phyloP scores from a whole-genome alignment of 257 asterid species.

The Przewalskia tangutica region DNA sequence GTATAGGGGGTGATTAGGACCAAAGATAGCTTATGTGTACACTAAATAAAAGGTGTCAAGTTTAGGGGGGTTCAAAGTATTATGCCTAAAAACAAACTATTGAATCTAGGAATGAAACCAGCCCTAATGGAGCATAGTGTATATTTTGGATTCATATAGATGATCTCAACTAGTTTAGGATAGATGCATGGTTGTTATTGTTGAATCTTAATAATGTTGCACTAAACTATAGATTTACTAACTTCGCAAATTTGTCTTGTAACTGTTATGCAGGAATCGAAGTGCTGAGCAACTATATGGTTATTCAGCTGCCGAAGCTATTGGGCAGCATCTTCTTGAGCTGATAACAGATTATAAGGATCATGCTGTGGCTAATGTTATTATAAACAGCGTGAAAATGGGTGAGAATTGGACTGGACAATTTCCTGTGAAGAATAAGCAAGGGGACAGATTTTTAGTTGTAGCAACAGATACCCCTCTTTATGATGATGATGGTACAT shows the following conservation, averaged over 20 bases:
- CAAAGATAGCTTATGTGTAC: neutral
- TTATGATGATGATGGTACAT: constrained; percentile 62
- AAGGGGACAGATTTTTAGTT: constrained; percentile 45
- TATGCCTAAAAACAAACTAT: neutral
- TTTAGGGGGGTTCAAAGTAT: neutral
- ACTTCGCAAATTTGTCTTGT: neutral
- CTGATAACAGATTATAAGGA: constrained; percentile 42
- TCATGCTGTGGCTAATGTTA: constrained; percentile 31
- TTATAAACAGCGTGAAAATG: constrained; percentile 35
- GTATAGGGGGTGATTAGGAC: no score
- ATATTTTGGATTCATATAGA: neutral
- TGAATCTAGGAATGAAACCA: neutral
- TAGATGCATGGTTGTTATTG: neutral
- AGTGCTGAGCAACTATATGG: constrained; percentile 74
- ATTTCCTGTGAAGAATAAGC: constrained; percentile 62
- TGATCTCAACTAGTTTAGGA: neutral
- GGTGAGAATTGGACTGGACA: constrained; percentile 88
- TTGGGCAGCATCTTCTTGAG: constrained; percentile 47
- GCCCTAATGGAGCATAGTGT: neutral
- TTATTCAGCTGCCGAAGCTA: constrained; percentile 59
- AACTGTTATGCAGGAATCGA: constrained; percentile 50
- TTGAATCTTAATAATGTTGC: constrained; percentile 1
- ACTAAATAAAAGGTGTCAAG: neutral
- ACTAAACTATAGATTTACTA: neutral
- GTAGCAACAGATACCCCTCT: constrained; percentile 67